A percentile compares a stretch with the other conserved stretches of the same genome.
phyloP scores from a whole-genome alignment of 352 stramenopile genomes.

The Globisporangium canariense region DNA sequence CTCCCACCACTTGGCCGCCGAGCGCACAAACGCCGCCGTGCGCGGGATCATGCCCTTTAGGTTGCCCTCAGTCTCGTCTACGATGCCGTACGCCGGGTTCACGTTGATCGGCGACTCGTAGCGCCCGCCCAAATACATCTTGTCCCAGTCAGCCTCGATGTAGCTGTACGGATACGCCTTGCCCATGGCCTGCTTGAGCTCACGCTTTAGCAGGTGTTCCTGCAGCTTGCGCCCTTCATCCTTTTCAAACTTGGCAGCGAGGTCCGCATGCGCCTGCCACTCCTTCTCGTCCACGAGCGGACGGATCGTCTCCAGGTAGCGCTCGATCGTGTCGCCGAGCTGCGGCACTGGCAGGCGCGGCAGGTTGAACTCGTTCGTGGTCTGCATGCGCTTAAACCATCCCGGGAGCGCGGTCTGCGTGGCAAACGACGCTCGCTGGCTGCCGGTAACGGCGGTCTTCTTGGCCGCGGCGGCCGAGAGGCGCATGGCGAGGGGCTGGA shows the following conservation, averaged over 20 bases:
- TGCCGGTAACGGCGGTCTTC: not conserved
- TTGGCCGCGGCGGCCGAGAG: not conserved
- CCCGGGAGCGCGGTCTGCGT: conserved; percentile 32
- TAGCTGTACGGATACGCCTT: conserved; percentile 91
- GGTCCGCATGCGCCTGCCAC: conserved; percentile 61
- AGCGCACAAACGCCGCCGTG: conserved; percentile 76
- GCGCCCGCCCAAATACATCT: conserved; percentile 89
- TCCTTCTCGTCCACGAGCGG: conserved; percentile 68
- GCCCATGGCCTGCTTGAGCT: conserved; percentile 72
- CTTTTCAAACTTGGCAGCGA: conserved; percentile 56
- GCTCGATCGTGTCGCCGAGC: conserved; percentile 86
- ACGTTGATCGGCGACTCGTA: conserved; percentile 91
- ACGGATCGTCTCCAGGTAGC: conserved; percentile 78
- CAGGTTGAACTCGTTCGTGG: conserved; percentile 77
- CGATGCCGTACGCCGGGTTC: conserved; percentile 85
- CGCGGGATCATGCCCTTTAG: conserved; percentile 64
- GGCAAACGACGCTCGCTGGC: conserved; percentile 14
- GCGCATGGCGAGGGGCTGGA: conserved; percentile 10
- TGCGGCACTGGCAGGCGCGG: conserved; percentile 84
- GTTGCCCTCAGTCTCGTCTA: conserved; percentile 79
- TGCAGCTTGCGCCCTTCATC: conserved; percentile 56
- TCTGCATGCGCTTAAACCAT: conserved; percentile 74
- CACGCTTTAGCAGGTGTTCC: conserved; percentile 59
- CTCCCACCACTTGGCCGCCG: conserved; percentile 84
- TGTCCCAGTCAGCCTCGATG: conserved; percentile 91